Evolutionary conservation across 2,329 filamentous ascomycete species (phyloP).

Genomic region (Pezicula radicicola): DNA sequence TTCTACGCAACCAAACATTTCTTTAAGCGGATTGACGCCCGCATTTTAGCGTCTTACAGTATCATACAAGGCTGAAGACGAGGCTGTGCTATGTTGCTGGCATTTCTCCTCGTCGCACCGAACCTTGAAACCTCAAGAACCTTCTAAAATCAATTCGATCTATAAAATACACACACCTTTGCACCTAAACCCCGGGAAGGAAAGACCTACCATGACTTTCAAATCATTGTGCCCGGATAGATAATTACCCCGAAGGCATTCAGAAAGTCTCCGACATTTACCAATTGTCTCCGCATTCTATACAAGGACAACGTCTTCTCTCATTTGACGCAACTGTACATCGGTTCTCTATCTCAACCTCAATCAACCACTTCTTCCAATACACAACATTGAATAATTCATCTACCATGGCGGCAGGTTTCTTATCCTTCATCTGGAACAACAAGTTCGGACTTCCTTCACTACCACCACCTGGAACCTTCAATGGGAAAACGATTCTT

Average conservation of each 20-base stretch:
- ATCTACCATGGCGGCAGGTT: conserved; percentile 3
- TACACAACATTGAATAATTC: background rate
- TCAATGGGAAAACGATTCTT: conserved; percentile 29
- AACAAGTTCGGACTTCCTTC: conserved; percentile 22
- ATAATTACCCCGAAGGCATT: no score
- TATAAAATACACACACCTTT: no score
- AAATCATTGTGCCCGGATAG: no score
- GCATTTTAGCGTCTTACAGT: background rate
- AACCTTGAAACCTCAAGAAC: background rate
- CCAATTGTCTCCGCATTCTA: no score
- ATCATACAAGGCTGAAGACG: background rate
- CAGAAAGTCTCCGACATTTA: no score
- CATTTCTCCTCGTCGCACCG: background rate
- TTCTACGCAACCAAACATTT: background rate
- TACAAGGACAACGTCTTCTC: no score
- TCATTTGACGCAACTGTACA: no score
- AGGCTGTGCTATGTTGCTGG: background rate
- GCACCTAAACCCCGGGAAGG: no score
- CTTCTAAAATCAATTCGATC: no score
- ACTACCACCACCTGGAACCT: conserved; percentile 20
- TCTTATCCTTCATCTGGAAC: conserved; percentile 13
- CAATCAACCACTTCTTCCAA: background rate
- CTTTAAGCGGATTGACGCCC: background rate
- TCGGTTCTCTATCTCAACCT: background rate
- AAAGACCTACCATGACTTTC: no score